Base-by-base conservation (phyloP, 1,284 basidiomycete species). In the Trametes sp. region DNA sequence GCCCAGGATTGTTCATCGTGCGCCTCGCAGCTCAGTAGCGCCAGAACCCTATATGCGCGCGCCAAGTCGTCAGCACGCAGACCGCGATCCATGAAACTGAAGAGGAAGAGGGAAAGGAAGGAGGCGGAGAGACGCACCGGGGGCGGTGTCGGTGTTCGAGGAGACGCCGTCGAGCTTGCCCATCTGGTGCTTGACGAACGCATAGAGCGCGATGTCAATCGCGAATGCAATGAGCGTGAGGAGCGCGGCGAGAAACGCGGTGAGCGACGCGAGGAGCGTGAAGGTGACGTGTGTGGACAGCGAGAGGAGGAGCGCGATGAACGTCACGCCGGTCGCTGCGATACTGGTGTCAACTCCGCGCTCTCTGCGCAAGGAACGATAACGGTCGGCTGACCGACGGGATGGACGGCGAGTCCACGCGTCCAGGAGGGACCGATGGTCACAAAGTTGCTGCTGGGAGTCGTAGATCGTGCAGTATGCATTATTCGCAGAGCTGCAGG, bases 131-230 rank as follows among this genome's bases (percentile, higher is more conserved):
- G 31, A 74, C 82, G 56, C 69, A 88, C 89, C 90, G 85, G 85
- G 84, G 14, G 80, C 86, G n/a, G 87, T 81, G 60, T 78, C 77
- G 13, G 87, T 87, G 41, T 74, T 75, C 3, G 77, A 76, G 28
- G 65, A 68, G 23, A 83, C 76, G 54, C 78, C 78, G 29, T 74
- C 65, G 21, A 91, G 78, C 54, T 83, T 80, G 51, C 75, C 73
- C 63, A 88, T 79, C 67, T 87, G 76, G 62, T 87, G 79, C 71
- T 84, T 86, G 56, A 88, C 81, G 62, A 81, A 86, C 1, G 80
- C 86, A 69, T 80, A 88, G 19, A 93, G 82, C n/a, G 88, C 88
- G 68, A 93, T 87, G 73, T 93, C 90, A 71, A 89, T 84, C 38
- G 82, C 82, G 72, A 92, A 91, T 1, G 89, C 87, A 64, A 92